Base-by-base conservation (phyloP, 2,329 filamentous ascomycete species). In the Colletotrichum sp. region DNA sequence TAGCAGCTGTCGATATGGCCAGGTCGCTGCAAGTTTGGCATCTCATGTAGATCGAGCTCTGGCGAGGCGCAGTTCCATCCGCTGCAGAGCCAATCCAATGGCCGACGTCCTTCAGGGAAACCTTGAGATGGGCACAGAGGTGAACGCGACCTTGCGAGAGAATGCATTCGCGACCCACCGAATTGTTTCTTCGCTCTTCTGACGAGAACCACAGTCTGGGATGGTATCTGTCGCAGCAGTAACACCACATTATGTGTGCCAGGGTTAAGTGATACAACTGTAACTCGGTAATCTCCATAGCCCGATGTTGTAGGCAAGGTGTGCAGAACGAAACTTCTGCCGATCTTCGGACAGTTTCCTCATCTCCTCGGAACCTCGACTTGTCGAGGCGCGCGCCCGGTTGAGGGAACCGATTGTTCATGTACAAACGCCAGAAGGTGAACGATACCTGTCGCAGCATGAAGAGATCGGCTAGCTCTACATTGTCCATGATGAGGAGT, bases 41-140 rank as follows among this genome's bases (percentile, higher is more conserved):
- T n/a, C 38, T 48, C 18, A 48, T 1, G 5, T n/a, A 48, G 0
- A 18, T 48, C 38, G 12, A 48, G 9, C 3, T 48, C 18, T 48
- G 18, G 9, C 0, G 18, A n/a, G 18, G 8, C 18, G 38, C 0
- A 12, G 38, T 5, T 43, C 36, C 8, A n/a, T n/a, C n/a, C n/a
- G n/a, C n/a, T n/a, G n/a, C 18, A 0, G 18, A n/a, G 16, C 16
- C 36, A 43, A 0, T n/a, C 18, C 38, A n/a, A n/a, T 0, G 38
- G 18, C 18, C 38, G 18, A 43, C 18, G 38, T 43, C 38, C 38
- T 43, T 43, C 38, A 43, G 9, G n/a, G 38, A 43, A 6, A 43
- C 38, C 38, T 43, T n/a, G 38, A 0, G 38, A 43, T 43, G 38
- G 18, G 38, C 18, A 0, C 38, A 43, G 18, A 43, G 38, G 0